These are phyloP conservation scores for Russula virescens DNA, from an alignment of 768 basidiomycete genomes.

Conservation along the genomic window DNA sequence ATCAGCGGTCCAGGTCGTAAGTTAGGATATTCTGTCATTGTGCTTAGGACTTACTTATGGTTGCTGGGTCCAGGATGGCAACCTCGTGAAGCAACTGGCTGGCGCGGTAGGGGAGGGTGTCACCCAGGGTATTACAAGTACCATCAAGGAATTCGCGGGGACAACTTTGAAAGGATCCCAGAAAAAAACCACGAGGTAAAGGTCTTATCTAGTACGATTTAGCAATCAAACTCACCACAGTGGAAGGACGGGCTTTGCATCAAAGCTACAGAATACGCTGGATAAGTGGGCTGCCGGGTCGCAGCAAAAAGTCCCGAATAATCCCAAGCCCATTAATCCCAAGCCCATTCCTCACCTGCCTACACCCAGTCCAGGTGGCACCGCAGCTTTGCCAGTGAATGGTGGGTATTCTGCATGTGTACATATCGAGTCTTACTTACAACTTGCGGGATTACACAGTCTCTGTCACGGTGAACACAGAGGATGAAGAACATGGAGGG, in stretches of 20 bases:
- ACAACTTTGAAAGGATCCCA: constrained; percentile 1
- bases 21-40: not conserved
- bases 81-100: constrained; percentile 3
- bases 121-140: not conserved
- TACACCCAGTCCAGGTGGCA: not conserved
- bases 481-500: not conserved
- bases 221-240: not conserved
- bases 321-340: not conserved
- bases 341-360: too few species aligned
- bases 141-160: not conserved
- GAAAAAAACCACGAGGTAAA: not conserved
- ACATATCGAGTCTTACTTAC: not conserved
- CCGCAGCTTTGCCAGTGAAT: constrained; percentile 2
- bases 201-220: too few species aligned
- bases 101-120: not conserved
- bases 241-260: not conserved
- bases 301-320: constrained; percentile 2
- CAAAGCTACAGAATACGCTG: constrained; percentile 1
- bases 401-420: not conserved
- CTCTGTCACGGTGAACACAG: not conserved
- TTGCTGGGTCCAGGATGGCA: not conserved
- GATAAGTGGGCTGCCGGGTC: not conserved
- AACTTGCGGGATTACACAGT: not conserved
- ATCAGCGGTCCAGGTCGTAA: not conserved
- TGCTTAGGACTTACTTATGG: not conserved